phyloP scores from a whole-genome alignment of 768 basidiomycete species.

The Pisolithus sp. region DNA sequence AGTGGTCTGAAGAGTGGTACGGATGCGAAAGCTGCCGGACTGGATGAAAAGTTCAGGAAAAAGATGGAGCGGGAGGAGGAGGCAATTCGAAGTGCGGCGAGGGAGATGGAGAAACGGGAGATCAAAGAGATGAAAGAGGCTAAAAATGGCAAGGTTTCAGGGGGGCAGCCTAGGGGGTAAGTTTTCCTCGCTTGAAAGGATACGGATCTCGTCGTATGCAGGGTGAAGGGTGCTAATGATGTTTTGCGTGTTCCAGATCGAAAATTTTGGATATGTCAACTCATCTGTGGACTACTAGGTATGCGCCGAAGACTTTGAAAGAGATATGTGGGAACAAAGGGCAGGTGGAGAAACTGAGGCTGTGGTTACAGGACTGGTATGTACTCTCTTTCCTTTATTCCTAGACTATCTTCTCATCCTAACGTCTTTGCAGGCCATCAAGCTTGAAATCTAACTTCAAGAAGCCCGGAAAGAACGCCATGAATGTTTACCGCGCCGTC shows the following conservation, averaged over 20 bases:
- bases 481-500: conserved; percentile 82
- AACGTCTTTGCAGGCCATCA: conserved; percentile 49
- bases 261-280: conserved; percentile 39
- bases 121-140: conserved; percentile 49
- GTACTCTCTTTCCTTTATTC: conserved; percentile 13
- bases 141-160: conserved; percentile 19
- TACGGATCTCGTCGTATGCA: no score
- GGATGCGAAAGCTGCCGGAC: conserved; percentile 24
- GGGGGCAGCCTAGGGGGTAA: conserved; percentile 11
- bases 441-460: conserved; percentile 77
- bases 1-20: conserved; percentile 14
- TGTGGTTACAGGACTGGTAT: conserved; percentile 87
- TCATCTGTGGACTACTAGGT: conserved; percentile 93
- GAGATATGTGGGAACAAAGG: conserved; percentile 96
- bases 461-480: conserved; percentile 87
- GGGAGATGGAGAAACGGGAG: conserved; percentile 73
- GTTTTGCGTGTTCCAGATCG: conserved; percentile 14
- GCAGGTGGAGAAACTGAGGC: conserved; percentile 79
- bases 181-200: background rate
- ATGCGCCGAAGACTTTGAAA: conserved; percentile 81
- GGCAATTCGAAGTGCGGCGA: conserved; percentile 65
- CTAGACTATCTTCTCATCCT: background rate
- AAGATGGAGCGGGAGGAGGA: conserved; percentile 76
- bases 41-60: conserved; percentile 79
- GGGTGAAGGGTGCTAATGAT: background rate